Evolutionary conservation across 345 rosid genomes (phyloP), one percentile per base, ranked within the genome.

Genomic region (Cardamine occulta): DNA sequence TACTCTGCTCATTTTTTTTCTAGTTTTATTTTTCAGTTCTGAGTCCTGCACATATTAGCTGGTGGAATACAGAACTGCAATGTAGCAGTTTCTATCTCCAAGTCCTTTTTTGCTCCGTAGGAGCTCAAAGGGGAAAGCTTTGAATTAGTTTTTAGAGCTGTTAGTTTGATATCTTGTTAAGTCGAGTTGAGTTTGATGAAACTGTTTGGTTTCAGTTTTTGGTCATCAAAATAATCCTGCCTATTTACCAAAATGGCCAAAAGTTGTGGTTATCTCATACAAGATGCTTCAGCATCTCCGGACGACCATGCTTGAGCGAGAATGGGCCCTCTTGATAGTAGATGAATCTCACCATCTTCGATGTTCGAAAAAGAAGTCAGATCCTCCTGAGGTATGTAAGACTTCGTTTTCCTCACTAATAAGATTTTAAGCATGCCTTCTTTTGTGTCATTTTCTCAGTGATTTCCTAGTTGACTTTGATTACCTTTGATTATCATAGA

Each of bases 301-400:
- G 64, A 88, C 82, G 80, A 87, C 81, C 79, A 87, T 91, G 90
- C 85, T 85, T 47, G 88, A 80, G 74, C 88, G 57, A 75, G 94
- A 88, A 60, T 91, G 98, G 98, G 90, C 93, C 80, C 66, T 88
- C 74, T 68, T 94, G 84, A 88, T 94, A 66, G 86, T 91, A 74
- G 98, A 94, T 80, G 98, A 94, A 82, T 94, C 98, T 74, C 98
- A 94, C 79, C 95, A 91, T 77, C 56, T 91, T 37, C 89, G 97
- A 8, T 88, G 91, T 75, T 87, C 97, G 35, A 86, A 83, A 80
- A 93, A 84, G 68, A 81, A 74, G 62, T 73, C 88, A 37, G 98
- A 94, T 71, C 66, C 97, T 7, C 77, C 80, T 74, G 97, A 94
- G 95, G 98, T 93, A 83, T 37, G 24, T 26, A 28, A n/a, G 32